These are phyloP conservation scores for Aureoboletus auriporus DNA, from an alignment of 768 basidiomycete genomes.

Conservation along the genomic window DNA sequence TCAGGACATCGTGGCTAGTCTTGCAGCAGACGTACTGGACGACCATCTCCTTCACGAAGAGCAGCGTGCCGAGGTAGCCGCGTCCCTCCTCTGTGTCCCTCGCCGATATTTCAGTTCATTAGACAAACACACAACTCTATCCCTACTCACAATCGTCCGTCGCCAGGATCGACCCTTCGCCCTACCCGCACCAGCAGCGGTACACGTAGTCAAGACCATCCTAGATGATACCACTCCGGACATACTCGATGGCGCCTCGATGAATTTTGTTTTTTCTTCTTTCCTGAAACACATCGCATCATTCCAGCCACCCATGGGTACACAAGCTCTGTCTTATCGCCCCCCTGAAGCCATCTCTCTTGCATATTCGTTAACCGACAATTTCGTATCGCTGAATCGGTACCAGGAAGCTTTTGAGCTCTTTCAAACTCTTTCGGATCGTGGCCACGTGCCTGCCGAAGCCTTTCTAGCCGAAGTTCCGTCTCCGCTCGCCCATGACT, in stretches of 20 bases:
- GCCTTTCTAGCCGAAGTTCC: conserved; percentile 39
- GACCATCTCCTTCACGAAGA: conserved; percentile 14
- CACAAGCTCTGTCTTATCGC: conserved; percentile 30
- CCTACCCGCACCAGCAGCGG: conserved; percentile 11
- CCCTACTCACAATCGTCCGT: conserved; percentile 17
- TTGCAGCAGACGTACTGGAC: conserved; percentile 39
- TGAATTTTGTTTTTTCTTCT: conserved; percentile 28
- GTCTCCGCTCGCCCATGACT: conserved; percentile 31
- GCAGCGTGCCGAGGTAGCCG: conserved; percentile 24
- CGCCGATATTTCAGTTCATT: conserved; percentile 13
- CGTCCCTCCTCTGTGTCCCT: conserved; percentile 23
- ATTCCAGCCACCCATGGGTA: conserved; percentile 24
- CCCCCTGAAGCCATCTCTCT: conserved; percentile 37
- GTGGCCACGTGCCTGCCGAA: conserved; percentile 42
- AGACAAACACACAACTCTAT: conserved; percentile 21
- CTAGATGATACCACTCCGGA: conserved; percentile 12
- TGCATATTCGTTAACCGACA: conserved; percentile 42
- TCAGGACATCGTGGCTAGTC: conserved; percentile 33
- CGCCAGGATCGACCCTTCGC: conserved; percentile 10
- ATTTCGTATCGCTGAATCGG: conserved; percentile 35
- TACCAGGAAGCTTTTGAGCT: conserved; percentile 40
- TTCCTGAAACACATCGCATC: conserved; percentile 28
- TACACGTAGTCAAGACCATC: conserved; percentile 21
- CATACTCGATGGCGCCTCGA: conserved; percentile 17
- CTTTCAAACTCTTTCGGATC: conserved; percentile 46